phyloP scores from a whole-genome alignment of 768 basidiomycete genomes.

The Russula sp. region DNA sequence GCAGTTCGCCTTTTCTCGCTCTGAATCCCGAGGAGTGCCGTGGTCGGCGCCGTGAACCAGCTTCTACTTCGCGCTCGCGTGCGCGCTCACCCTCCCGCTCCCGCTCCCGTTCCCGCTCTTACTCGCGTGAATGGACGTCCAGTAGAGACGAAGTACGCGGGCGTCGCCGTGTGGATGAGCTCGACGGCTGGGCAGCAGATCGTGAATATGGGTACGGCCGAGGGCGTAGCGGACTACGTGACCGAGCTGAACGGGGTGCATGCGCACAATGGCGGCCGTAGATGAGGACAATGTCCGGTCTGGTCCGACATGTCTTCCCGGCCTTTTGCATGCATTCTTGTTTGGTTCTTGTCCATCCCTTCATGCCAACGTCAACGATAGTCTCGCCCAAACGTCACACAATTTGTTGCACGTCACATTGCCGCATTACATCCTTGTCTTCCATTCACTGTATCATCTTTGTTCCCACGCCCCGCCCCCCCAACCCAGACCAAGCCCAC shows the following conservation, averaged over 20 bases:
- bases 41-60: constrained; percentile 16
- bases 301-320: neutral
- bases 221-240: constrained; percentile 21
- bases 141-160: constrained; percentile 13
- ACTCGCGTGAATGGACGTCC: neutral
- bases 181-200: constrained; percentile 18
- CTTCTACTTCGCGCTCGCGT: constrained; percentile 8
- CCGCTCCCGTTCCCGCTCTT: neutral
- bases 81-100: constrained; percentile 6
- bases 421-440: constrained; percentile 1
- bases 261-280: neutral
- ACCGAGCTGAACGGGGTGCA: constrained; percentile 9
- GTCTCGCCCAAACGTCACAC: neutral
- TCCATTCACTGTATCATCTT: constrained; percentile 12
- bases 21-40: constrained; percentile 8
- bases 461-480: neutral
- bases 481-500: neutral
- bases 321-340: neutral
- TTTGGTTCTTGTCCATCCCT: constrained; percentile 4
- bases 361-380: constrained; percentile 16
- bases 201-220: constrained; percentile 21
- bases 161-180: constrained; percentile 17
- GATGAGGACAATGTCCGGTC: constrained; percentile 1
- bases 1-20: constrained; percentile 8
- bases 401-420: constrained; percentile 12